These are phyloP conservation scores for Sporothrix brasiliensis DNA, from an alignment of 2,329 filamentous ascomycete species.

Conservation along the genomic window DNA sequence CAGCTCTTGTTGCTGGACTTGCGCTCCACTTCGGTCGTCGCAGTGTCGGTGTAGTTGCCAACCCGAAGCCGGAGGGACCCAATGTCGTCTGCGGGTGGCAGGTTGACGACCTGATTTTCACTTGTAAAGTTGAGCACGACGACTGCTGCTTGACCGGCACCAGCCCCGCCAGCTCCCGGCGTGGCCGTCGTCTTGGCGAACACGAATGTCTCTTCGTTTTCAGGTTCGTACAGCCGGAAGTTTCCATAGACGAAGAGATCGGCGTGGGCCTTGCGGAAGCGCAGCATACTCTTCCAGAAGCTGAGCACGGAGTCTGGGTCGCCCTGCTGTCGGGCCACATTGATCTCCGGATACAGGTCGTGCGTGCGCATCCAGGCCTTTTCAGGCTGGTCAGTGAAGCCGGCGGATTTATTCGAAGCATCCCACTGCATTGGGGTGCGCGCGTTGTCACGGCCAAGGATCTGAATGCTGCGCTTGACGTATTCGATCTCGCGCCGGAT, in stretches of 20 bases:
- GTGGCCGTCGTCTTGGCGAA: slow-evolving; percentile 47
- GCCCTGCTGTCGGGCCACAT: slow-evolving; percentile 54
- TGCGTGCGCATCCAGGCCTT: slow-evolving; percentile 64
- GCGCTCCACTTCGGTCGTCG: slow-evolving; percentile 27
- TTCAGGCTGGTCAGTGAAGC: slow-evolving; percentile 58
- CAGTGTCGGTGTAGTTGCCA: slow-evolving; percentile 42
- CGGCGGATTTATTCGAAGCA: slow-evolving; percentile 53
- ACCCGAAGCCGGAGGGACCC: slow-evolving; percentile 36
- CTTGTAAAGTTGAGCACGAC: slow-evolving; percentile 52
- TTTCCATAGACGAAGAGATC: slow-evolving; percentile 64
- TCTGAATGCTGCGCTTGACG: slow-evolving; percentile 57
- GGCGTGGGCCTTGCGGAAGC: slow-evolving; percentile 57
- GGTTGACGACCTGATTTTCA: slow-evolving; percentile 42
- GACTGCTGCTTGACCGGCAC: slow-evolving; percentile 36
- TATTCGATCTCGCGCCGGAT: slow-evolving; percentile 50
- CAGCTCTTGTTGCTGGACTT: slow-evolving; percentile 14
- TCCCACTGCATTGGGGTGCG: slow-evolving; percentile 72
- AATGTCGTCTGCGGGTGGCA: slow-evolving; percentile 38
- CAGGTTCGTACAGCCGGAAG: slow-evolving; percentile 56
- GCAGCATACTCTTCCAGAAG: slow-evolving; percentile 63
- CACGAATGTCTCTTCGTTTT: slow-evolving; percentile 51
- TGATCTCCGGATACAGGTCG: slow-evolving; percentile 58
- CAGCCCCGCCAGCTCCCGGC: slow-evolving; percentile 15
- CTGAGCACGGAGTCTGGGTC: slow-evolving; percentile 55
- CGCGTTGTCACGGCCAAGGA: slow-evolving; percentile 66